A percentile compares a stretch with the other conserved stretches of the same genome.
Evolutionary conservation across 257 asterid genomes (phyloP).

Genomic region (Capsicum rhomboideum): DNA sequence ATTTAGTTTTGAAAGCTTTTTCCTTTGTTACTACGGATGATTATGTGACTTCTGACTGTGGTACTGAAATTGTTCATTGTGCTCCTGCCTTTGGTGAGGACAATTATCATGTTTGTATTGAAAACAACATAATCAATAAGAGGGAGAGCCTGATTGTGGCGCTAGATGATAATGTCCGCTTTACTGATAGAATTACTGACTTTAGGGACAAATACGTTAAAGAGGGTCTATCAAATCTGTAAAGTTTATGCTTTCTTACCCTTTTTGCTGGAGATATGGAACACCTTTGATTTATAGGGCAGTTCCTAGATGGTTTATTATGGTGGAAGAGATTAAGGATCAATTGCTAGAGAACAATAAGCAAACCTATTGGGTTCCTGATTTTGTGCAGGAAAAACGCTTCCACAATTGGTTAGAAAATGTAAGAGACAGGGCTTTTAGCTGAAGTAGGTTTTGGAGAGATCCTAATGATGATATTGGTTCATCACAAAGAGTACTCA

Average conservation of each 20-base stretch:
- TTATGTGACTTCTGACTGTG: too few relatives aligned
- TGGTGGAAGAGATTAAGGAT: constrained; percentile 88
- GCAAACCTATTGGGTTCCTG: too few relatives aligned
- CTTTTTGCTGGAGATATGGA: constrained; percentile 93
- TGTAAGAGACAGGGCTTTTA: constrained; percentile 96
- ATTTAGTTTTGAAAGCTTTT: too few relatives aligned
- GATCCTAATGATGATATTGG: too few relatives aligned
- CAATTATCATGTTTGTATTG: constrained; percentile 89
- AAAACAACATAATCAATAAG: constrained; percentile 54
- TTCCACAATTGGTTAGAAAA: constrained; percentile 97
- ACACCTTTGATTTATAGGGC: constrained; percentile 97
- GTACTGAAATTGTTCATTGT: constrained; percentile 94
- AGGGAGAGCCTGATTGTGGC: constrained; percentile 85
- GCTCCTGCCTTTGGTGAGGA: constrained; percentile 99
- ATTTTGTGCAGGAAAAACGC: constrained; percentile 58
- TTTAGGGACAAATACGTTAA: constrained; percentile 72
- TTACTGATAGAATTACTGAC: constrained; percentile 82
- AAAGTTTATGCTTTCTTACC: constrained; percentile 64
- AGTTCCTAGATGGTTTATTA: constrained; percentile 92
- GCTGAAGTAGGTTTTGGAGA: constrained; percentile 99
- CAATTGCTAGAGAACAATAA: constrained; percentile 80
- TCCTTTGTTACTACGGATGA: too few relatives aligned
- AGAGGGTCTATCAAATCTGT: constrained; percentile 87
- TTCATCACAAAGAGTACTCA: too few relatives aligned
- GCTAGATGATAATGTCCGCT: constrained; percentile 91